Percentiles rank a stretch among this genome's conserved stretches.
Evolutionary conservation across 1,284 basidiomycete genomes (phyloP).

Genomic region (Leucoagaricus sp.): DNA sequence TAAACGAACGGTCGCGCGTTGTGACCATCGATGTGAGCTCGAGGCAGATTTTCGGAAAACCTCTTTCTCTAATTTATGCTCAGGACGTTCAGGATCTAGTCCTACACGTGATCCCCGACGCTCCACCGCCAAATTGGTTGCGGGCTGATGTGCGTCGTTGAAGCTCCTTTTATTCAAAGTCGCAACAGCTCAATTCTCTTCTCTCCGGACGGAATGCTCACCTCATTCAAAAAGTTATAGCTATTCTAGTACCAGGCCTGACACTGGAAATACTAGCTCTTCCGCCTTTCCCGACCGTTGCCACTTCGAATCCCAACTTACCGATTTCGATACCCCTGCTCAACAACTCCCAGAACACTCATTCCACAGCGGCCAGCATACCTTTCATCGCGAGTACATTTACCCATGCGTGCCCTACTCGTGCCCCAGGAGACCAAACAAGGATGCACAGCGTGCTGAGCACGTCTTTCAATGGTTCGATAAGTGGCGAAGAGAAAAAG

Average conservation of each 20-base stretch:
- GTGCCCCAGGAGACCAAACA: conserved; percentile 83
- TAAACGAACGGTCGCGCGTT: conserved; percentile 69
- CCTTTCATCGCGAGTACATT: conserved; percentile 84
- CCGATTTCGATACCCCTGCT: conserved; percentile 65
- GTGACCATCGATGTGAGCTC: conserved; percentile 76
- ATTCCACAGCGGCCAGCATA: conserved; percentile 41
- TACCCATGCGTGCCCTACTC: conserved; percentile 88
- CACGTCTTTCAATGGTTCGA: conserved; percentile 77
- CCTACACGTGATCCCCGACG: conserved; percentile 80
- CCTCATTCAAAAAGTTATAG: conserved; percentile 75
- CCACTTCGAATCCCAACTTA: conserved; percentile 66
- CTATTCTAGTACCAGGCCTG: conserved; percentile 81
- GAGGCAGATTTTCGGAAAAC: not conserved
- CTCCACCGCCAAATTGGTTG: conserved; percentile 81
- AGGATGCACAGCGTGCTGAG: conserved; percentile 86
- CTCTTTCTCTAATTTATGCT: conserved; percentile 13
- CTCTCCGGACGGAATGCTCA: conserved; percentile 59
- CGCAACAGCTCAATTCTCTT: too few relatives aligned
- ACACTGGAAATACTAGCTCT: conserved; percentile 71
- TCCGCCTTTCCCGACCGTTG: conserved; percentile 61
- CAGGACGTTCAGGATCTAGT: conserved; percentile 89
- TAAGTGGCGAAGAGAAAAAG: conserved; percentile 79
- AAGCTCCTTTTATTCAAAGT: conserved; percentile 1
- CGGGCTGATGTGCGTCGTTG: conserved; percentile 65
- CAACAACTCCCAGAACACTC: conserved; percentile 22